Evolutionary conservation across 2,329 filamentous ascomycete genomes (phyloP), one percentile per base, ranked within the genome.

Genomic region (Fusarium dlaminii): DNA sequence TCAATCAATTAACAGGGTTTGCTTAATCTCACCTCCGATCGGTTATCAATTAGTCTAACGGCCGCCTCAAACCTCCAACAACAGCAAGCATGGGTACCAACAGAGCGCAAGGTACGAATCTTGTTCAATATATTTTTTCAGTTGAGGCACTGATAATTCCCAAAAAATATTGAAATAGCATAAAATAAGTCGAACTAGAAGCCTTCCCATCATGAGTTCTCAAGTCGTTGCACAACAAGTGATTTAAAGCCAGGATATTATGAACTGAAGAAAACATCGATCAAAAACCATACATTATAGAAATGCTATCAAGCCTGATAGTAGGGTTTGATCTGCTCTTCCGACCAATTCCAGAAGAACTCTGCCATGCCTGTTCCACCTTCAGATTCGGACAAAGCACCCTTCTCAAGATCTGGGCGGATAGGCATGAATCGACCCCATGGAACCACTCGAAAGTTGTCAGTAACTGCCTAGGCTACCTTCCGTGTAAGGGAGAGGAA

Each of bases 311-410:
- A 55, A 29, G 22, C 24, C 27, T 55, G 15, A n/a, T 29, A 43
- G 45, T 78, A 79, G 9, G 72, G 61, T 71, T 76, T 76, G 13
- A 85, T 73, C 60, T 86, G 83, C 22, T 81, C 79, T 63, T 85
- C 80, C 2, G 79, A 81, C 84, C 84, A 86, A 8, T 81, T 75
- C 83, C 83, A 86, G 54, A 85, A 85, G 52, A 79, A 78, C 57
- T 79, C 74, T 2, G 78, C 81, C 24, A 75, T 76, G 4, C 83
- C 84, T 9, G 77, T 81, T 5, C 84, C 84, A 4, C 84, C 83
- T 49, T 85, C 83, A 4, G 76, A 75, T 56, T 79, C 75, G 5
- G 78, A 62, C 66, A 82, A 79, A n/a, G 75, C 75, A 4, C 80
- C 80, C 15, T 74, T 66, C 2, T 76, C 62, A n/a, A 86, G 58